Evolutionary conservation across 176 grass and related monocot genomes (phyloP), one percentile per base, ranked within the genome.

Genomic region (Microstegium vimineum): DNA sequence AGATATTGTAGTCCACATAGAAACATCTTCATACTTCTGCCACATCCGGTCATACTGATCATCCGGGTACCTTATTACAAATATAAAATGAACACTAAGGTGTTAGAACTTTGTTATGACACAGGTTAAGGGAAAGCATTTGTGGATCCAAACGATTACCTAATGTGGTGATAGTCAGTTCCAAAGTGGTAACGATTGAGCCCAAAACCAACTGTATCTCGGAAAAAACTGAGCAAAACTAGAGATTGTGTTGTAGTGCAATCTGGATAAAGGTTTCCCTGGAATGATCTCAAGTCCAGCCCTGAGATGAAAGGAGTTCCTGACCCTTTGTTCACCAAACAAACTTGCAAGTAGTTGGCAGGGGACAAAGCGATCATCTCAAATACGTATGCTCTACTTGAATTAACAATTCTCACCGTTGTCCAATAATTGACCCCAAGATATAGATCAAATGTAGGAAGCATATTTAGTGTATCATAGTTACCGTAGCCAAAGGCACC

Each of bases 31-130:
- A 15, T 73, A 67, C 40, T 1, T 63, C 6, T 62, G 54, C 86
- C 90, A 92, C 20, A 80, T 66, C 4, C 86, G 62, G 59, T 92
- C 85, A 12, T 75, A 75, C 2, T 6, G 34, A 52, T 92, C 90
- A 70, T 76, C 3, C n/a, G 86, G 79, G 4, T 56, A 89, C 79
- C 83, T 92, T 32, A n/a, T n/a, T n/a, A 8, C 3, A 34, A 66
- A 35, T 5, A 66, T 2, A 35, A 34, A 20, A 66, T 18, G 27
- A 59, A 27, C 57, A 12, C 10, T n/a, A 6, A 43, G n/a, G 4
- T 8, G 8, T 27, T 62, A 13, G 28, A 27, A 84, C 20, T 56
- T 56, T n/a, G n/a, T n/a, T n/a, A n/a, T 61, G 13, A 17, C 45
- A 1, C 17, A 47, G 4, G 3, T 16, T 3, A 17, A 47, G 15